These are phyloP conservation scores for Russula earlei DNA, from an alignment of 768 basidiomycete species.

Conservation along the genomic window DNA sequence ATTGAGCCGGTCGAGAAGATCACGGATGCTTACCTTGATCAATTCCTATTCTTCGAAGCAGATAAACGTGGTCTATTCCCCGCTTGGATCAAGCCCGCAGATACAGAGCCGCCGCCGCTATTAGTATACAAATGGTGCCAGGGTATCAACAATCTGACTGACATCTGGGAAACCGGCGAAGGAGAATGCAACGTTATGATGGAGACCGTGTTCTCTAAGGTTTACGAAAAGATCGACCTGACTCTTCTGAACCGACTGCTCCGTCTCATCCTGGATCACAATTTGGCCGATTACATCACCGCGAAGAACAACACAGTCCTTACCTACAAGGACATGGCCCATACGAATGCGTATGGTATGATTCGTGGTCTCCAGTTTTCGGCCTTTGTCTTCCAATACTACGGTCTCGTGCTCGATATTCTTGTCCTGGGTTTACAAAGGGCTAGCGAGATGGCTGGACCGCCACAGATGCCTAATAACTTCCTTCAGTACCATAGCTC, in stretches of 20 bases:
- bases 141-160: constrained; percentile 96
- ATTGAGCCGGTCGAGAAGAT: constrained; percentile 99
- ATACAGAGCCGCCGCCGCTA: constrained; percentile 93
- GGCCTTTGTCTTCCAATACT: constrained; percentile 98
- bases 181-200: constrained; percentile 98
- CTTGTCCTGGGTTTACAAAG: constrained; percentile 95
- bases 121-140: constrained; percentile 99
- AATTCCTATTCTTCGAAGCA: constrained; percentile 98
- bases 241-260: constrained; percentile 92
- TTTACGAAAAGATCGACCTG: constrained; percentile 98
- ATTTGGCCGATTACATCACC: constrained; percentile 97
- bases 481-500: constrained; percentile 97
- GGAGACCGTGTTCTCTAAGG: constrained; percentile 97
- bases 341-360: constrained; percentile 93
- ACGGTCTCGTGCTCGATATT: constrained; percentile 90
- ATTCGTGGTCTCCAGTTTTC: constrained; percentile 98
- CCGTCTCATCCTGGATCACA: constrained; percentile 95
- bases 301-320: constrained; percentile 96
- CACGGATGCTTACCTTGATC: constrained; percentile 96
- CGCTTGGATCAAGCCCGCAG: constrained; percentile 96
- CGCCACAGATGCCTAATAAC: constrained; percentile 95
- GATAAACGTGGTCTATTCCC: constrained; percentile 98
- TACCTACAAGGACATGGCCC: constrained; percentile 97
- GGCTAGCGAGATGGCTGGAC: constrained; percentile 98
- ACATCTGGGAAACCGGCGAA: constrained; percentile 97